Evolutionary conservation across 2,329 filamentous ascomycete genomes (phyloP), one percentile per base, ranked within the genome.

Genomic region (Fusarium abutilonis): DNA sequence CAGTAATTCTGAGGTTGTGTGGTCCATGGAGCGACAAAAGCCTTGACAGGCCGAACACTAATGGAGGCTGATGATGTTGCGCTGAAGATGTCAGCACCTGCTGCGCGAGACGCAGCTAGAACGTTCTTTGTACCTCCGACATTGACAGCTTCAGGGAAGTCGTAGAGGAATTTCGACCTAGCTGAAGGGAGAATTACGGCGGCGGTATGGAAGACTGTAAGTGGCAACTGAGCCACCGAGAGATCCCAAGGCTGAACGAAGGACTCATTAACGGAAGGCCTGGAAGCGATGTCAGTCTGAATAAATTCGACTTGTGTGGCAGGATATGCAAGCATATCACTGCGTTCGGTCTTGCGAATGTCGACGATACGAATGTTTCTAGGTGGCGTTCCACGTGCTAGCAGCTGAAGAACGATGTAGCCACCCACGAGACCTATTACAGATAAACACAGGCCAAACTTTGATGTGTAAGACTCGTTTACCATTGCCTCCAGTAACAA

Each of bases 141-240:
- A 28, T 59, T 60, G 8, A 47, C 31, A 10, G 14, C 6, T 11
- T 60, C 47, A 4, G 32, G 43, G 10, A 59, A 35, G 2, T 17
- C 31, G n/a, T 43, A 60, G 3, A 60, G 47, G 13, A 53, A 23
- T 14, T 34, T 53, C 3, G 54, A 47, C 28, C 54, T 26, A 6
- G 54, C 17, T 3, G 54, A 52, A 4, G 47, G 41, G 10, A 44
- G 6, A 15, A 60, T 59, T 1, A 54, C 6, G 32, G 54, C 48
- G 11, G 42, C 42, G 7, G 36, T 59, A 19, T 60, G 54, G 11
- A 43, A 60, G 13, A 53, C 56, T 1, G 56, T 59, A 7, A 60
- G 47, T 4, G 54, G 54, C 2, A 60, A 5, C 5, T 41, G 19
- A 15, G 38, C 28, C 35, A 44, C 15, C 0, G 14, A 35, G 1